Conservation (phyloP, 768 basidiomycete species). For the Mycena venus region DNA sequence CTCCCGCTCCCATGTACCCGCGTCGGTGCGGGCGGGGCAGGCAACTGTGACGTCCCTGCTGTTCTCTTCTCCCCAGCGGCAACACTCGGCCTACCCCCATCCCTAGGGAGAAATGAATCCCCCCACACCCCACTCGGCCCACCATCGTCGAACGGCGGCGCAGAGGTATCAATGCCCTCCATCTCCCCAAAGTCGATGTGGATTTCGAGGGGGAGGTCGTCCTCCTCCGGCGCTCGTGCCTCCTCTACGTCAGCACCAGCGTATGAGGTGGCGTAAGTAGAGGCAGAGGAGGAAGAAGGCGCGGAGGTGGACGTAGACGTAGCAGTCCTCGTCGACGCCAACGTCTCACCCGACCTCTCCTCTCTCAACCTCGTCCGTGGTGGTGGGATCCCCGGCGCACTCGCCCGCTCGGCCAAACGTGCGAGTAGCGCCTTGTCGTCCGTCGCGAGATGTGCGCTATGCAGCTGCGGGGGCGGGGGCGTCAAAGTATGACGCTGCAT, state of each 20-base stretch:
- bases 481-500: slow-evolving; percentile 28
- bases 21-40: background rate
- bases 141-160: background rate
- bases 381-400: slow-evolving; percentile 59
- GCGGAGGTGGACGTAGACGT: background rate
- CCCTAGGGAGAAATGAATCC: too few species aligned
- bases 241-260: background rate
- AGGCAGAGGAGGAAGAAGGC: too few species aligned
- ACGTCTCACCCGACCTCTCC: too few species aligned
- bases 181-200: background rate
- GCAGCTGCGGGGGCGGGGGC: slow-evolving; percentile 42
- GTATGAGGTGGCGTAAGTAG: background rate
- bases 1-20: background rate
- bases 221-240: background rate
- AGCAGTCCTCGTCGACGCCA: background rate
- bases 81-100: too few species aligned
- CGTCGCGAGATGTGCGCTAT: slow-evolving; percentile 74
- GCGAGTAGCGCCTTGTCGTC: slow-evolving; percentile 75
- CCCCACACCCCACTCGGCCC: too few species aligned
- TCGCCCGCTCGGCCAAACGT: slow-evolving; percentile 63
- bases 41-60: background rate
- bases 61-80: too few species aligned
- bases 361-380: too few species aligned
- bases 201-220: too few species aligned
- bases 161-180: background rate